Percentiles rank a stretch among this genome's conserved stretches.
phyloP scores from a whole-genome alignment of 139 green algal species.

The Auxenochlorella protothecoides region DNA sequence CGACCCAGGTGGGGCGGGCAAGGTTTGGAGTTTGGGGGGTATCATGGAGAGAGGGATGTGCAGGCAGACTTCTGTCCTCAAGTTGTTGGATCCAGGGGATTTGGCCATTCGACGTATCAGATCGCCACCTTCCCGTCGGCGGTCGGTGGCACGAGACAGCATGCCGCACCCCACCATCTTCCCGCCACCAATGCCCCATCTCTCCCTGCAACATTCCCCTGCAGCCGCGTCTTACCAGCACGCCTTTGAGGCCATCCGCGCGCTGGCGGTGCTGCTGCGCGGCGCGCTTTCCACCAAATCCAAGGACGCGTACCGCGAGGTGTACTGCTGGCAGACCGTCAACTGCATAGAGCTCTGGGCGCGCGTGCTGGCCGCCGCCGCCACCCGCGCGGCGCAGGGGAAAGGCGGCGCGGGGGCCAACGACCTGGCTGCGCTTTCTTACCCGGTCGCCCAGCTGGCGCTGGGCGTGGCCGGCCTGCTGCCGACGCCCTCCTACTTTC shows the following conservation, averaged over 20 bases:
- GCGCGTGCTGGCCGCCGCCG: constrained; percentile 38
- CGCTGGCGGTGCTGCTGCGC: constrained; percentile 78
- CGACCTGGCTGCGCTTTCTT: constrained; percentile 71
- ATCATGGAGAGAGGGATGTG: background rate
- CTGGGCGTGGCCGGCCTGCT: constrained; percentile 68
- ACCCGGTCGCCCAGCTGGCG: constrained; percentile 72
- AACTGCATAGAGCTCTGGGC: constrained; percentile 89
- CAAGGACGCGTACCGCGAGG: constrained; percentile 70
- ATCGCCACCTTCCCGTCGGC: too few species aligned
- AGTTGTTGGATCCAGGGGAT: too few species aligned
- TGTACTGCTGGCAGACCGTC: constrained; percentile 83
- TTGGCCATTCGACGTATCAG: too few species aligned
- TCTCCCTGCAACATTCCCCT: background rate
- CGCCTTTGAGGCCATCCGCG: constrained; percentile 68
- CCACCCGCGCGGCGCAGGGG: constrained; percentile 15
- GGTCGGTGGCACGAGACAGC: too few species aligned
- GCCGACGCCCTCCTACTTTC: constrained; percentile 82
- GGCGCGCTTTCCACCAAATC: constrained; percentile 69
- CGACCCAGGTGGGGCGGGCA: constrained; percentile 23
- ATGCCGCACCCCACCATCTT: too few species aligned
- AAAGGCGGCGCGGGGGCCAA: too few species aligned
- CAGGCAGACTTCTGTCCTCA: too few species aligned
- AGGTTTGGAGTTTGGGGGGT: background rate
- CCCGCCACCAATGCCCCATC: background rate
- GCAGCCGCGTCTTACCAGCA: constrained; percentile 52